Evolutionary conservation across 1,139 yeast genomes (phyloP).

Genomic region (Saccharomycopsis hybrid): DNA sequence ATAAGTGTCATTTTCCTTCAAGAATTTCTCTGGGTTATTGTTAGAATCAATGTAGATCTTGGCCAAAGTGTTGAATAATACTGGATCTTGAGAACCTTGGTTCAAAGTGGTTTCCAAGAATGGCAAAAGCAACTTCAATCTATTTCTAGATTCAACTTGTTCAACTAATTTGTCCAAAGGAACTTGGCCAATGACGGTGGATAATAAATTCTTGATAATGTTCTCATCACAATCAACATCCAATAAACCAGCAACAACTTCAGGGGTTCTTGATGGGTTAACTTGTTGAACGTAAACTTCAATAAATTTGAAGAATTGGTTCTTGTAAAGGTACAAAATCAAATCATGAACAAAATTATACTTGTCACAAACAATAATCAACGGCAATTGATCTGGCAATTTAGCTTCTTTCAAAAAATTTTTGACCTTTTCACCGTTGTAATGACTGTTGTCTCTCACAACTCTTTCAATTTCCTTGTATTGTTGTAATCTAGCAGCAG

Average conservation of each 20-base stretch:
- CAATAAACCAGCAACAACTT: conserved; percentile 89
- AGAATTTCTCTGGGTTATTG: conserved; percentile 94
- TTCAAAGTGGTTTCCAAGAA: conserved; percentile 85
- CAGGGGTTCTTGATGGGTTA: conserved; percentile 91
- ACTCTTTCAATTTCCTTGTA: conserved; percentile 91
- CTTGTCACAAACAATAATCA: conserved; percentile 94
- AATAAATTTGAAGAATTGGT: conserved; percentile 90
- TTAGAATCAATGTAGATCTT: conserved; percentile 96
- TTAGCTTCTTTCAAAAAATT: conserved; percentile 92
- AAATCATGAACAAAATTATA: conserved; percentile 88
- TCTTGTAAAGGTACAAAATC: conserved; percentile 87
- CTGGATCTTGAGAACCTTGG: conserved; percentile 86
- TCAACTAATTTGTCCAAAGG: conserved; percentile 84
- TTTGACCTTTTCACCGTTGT: conserved; percentile 95
- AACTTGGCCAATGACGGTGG: conserved; percentile 89
- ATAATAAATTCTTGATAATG: conserved; percentile 73
- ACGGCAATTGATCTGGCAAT: conserved; percentile 91
- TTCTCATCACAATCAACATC: conserved; percentile 97
- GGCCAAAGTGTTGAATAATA: conserved; percentile 90
- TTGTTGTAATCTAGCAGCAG: conserved; percentile 89
- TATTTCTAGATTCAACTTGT: conserved; percentile 95
- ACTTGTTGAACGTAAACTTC: conserved; percentile 98
- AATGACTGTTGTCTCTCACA: conserved; percentile 88
- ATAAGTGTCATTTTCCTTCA: conserved; percentile 83
- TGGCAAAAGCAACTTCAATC: conserved; percentile 85